These are phyloP conservation scores for Lodderomyces elongisporus DNA, from an alignment of 1,139 yeast genomes.

Conservation along the genomic window DNA sequence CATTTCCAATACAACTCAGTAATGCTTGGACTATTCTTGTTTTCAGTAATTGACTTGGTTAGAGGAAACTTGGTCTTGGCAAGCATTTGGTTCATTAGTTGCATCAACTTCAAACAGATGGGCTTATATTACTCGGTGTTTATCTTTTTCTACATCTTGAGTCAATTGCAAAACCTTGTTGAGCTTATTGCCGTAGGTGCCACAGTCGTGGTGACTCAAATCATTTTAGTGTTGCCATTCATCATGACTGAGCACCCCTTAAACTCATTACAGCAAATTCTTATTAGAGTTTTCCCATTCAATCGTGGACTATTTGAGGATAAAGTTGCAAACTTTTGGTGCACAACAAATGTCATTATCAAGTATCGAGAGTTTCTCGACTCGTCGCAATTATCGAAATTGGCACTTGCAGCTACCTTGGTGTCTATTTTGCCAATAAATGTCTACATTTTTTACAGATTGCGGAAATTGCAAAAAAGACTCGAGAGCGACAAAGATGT, in stretches of 20 bases:
- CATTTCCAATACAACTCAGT: conserved; percentile 94
- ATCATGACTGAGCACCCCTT: conserved; percentile 18
- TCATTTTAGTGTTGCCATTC: conserved; percentile 58
- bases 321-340: conserved; percentile 97
- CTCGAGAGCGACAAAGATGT: conserved; percentile 1
- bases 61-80: conserved; percentile 63
- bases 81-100: conserved; percentile 72
- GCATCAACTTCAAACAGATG: conserved; percentile 91
- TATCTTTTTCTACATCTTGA: conserved; percentile 68
- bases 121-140: conserved; percentile 89
- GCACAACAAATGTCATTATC: conserved; percentile 72
- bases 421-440: conserved; percentile 66
- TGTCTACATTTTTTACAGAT: conserved; percentile 46
- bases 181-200: conserved; percentile 54
- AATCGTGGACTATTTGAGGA: conserved; percentile 95
- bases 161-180: conserved; percentile 32
- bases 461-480: no score
- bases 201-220: conserved; percentile 55
- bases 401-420: conserved; percentile 63
- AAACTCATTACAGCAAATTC: conserved; percentile 25
- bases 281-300: conserved; percentile 83
- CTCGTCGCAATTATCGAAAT: conserved; percentile 52
- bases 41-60: conserved; percentile 61
- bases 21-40: conserved; percentile 81
- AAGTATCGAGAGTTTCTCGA: conserved; percentile 61